Evolutionary conservation across 2,329 filamentous ascomycete genomes (phyloP).

Genomic region (Allantophomopsis lycopodina): DNA sequence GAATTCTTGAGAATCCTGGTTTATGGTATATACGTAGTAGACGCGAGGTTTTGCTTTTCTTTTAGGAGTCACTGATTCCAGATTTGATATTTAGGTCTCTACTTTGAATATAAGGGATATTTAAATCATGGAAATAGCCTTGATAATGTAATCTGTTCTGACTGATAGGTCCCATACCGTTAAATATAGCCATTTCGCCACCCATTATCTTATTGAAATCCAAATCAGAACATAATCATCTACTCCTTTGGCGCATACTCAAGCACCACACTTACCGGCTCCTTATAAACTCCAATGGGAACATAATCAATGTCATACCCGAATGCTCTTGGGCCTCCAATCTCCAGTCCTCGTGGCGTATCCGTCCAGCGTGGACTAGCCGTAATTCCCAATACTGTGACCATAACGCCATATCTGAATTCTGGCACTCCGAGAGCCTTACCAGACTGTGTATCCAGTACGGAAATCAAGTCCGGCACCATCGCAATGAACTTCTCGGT

Average conservation of each 20-base stretch:
- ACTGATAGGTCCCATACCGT: no score
- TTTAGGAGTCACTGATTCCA: no score
- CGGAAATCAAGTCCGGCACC: conserved; percentile 32
- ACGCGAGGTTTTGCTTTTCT: no score
- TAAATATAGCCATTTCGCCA: no score
- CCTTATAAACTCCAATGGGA: conserved; percentile 33
- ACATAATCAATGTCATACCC: conserved; percentile 33
- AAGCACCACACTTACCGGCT: conserved; percentile 37
- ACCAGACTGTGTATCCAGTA: conserved; percentile 32
- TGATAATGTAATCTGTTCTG: no score
- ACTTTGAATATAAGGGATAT: no score
- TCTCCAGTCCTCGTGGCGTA: conserved; percentile 29
- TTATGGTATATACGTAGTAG: no score
- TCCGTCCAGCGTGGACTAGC: conserved; percentile 39
- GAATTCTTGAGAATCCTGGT: no score
- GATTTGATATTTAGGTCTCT: no score
- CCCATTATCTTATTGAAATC: no score
- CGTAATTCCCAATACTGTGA: conserved; percentile 37
- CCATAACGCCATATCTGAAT: conserved; percentile 36
- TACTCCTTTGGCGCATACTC: conserved; percentile 21
- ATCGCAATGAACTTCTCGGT: conserved; percentile 24
- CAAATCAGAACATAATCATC: no score
- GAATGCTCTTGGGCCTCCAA: conserved; percentile 34
- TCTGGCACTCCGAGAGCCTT: conserved; percentile 37
- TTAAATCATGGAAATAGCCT: no score